Conservation (phyloP, 441 rosid genomes). For the Erodium trifolium region DNA sequence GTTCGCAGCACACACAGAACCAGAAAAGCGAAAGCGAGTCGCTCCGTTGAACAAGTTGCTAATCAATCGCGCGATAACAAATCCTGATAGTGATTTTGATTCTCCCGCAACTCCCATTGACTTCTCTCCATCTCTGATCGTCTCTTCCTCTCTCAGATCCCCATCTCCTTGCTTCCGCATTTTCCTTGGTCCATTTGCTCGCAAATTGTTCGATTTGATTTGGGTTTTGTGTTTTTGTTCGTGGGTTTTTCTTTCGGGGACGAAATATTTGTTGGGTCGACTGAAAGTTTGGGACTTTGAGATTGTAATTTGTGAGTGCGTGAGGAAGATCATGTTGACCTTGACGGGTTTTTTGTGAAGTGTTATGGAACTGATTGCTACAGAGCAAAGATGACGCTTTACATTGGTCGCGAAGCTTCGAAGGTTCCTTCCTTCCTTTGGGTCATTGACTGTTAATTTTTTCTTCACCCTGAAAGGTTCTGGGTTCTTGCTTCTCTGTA, state of each 20-base stretch:
- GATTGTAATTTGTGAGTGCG: constrained; percentile 27
- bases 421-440: constrained; percentile 41
- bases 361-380: constrained; percentile 51
- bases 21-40: background rate
- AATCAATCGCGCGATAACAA: too few relatives aligned
- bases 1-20: constrained; percentile 27
- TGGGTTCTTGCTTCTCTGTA: background rate
- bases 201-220: background rate
- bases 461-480: background rate
- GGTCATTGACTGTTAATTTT: too few relatives aligned
- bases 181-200: background rate
- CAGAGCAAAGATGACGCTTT: constrained; percentile 60
- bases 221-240: background rate
- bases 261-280: too few relatives aligned
- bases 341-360: constrained; percentile 25
- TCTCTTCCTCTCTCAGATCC: background rate
- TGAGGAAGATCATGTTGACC: constrained; percentile 21
- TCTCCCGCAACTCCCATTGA: background rate
- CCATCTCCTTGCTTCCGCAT: background rate
- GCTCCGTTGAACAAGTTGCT: too few relatives aligned
- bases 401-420: constrained; percentile 96
- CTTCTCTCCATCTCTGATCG: background rate
- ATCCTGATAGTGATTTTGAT: too few relatives aligned
- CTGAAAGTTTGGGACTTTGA: constrained; percentile 16
- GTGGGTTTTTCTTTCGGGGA: constrained; percentile 15